Percentiles rank a stretch among this genome's conserved stretches.
Evolutionary conservation across 768 basidiomycete species (phyloP).

Genomic region (Termitomyces bulborhizus): DNA sequence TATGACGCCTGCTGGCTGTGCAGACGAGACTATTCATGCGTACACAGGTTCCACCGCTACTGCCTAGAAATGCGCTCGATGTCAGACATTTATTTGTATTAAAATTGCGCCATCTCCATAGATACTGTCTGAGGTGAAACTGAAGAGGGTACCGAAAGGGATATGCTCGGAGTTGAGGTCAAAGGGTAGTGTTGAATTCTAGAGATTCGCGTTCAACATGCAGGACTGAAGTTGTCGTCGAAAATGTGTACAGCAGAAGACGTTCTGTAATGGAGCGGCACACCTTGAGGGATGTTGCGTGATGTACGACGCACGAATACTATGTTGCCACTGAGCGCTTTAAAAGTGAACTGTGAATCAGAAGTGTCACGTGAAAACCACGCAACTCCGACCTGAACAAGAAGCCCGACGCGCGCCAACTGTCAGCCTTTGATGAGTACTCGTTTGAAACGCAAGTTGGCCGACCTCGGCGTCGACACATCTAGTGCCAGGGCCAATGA

Average conservation of each 20-base stretch:
- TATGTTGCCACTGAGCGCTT: too few relatives aligned
- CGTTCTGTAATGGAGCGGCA: background rate
- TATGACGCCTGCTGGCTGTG: slow-evolving; percentile 52
- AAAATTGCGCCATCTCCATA: background rate
- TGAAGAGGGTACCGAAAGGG: background rate
- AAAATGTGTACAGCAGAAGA: background rate
- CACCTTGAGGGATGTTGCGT: background rate
- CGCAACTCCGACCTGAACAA: background rate
- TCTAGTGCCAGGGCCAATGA: slow-evolving; percentile 15
- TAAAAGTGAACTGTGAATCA: too few relatives aligned
- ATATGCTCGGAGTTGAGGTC: background rate
- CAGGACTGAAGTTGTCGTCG: too few relatives aligned
- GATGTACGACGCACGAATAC: too few relatives aligned
- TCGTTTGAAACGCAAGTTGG: slow-evolving; percentile 16
- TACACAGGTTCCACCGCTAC: slow-evolving; percentile 51
- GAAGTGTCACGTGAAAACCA: too few relatives aligned
- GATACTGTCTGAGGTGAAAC: background rate
- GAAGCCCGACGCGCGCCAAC: background rate
- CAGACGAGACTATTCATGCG: slow-evolving; percentile 54
- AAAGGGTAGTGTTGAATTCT: too few relatives aligned
- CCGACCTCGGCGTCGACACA: slow-evolving; percentile 16
- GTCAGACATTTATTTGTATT: background rate
- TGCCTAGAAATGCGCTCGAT: slow-evolving; percentile 5
- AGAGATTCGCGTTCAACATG: too few relatives aligned
- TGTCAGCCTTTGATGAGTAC: slow-evolving; percentile 4